Evolutionary conservation across 2,329 filamentous ascomycete species (phyloP).

Genomic region (Colletotrichum coccodes): DNA sequence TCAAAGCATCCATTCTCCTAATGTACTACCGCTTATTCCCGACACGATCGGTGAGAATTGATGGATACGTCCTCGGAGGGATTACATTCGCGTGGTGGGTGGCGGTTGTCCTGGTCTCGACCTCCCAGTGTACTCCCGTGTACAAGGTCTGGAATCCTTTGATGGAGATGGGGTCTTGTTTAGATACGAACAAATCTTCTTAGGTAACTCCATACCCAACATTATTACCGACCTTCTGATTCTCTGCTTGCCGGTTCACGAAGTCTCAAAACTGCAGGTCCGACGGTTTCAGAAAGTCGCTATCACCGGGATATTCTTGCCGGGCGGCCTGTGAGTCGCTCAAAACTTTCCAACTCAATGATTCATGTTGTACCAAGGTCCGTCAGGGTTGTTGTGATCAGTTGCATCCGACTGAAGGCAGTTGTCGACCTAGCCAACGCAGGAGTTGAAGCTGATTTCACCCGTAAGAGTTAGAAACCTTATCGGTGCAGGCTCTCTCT

Average conservation of each 20-base stretch:
- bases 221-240: constrained; percentile 51
- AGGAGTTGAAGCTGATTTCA: no score
- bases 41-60: constrained; percentile 15
- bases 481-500: no score
- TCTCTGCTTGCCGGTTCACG: constrained; percentile 36
- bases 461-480: no score
- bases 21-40: constrained; percentile 34
- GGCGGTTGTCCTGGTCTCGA: constrained; percentile 39
- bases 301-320: constrained; percentile 41
- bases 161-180: constrained; percentile 49
- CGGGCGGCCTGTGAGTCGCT: constrained; percentile 48
- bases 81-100: constrained; percentile 30
- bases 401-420: no score
- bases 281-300: constrained; percentile 36
- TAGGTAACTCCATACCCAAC: constrained; percentile 55
- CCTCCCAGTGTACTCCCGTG: constrained; percentile 54
- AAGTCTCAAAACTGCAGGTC: constrained; percentile 42
- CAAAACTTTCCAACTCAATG: no score
- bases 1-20: constrained; percentile 31
- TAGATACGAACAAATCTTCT: constrained; percentile 51
- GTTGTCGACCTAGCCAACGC: no score
- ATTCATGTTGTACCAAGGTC: no score
- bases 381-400: no score
- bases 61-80: constrained; percentile 21
- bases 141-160: constrained; percentile 45